Base-by-base conservation (phyloP, 2,329 filamentous ascomycete species). In the Colletotrichum agaves region DNA sequence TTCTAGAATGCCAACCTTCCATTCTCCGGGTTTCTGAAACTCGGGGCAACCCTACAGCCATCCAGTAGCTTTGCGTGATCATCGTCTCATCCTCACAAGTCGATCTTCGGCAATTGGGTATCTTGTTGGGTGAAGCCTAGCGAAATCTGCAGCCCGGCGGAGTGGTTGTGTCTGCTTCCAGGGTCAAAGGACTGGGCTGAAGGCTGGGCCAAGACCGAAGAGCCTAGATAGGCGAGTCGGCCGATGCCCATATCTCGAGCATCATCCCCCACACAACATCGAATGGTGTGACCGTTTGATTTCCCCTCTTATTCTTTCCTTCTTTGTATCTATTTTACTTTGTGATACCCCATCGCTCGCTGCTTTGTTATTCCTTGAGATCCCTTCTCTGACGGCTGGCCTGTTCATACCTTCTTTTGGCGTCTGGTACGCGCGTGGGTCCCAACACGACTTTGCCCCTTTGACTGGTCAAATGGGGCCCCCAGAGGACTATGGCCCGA, bases 401-500 rank as follows among this genome's bases (percentile, higher is more conserved):
- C 61, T 59, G 47, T 68, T 44, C 5, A 17, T 39, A 61, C 17
- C 11, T 31, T 61, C 47, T 55, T 49, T 46, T 19, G 19, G 47
- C 53, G 47, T 35, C 61, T 59, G 59, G 33, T 43, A 55, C 17
- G 21, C 37, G 19, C 17, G 23, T 62, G 27, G 35, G 8, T 21
- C 55, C 35, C 4, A n/a, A 44, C 5, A 15, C 39, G 19, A 49
- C 19, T 17, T 31, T 15, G 15, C 21, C 27, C 19, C 7, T 31
- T 50, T 65, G 33, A 23, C 61, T 59, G 47, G 53, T 59, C 61
- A 68, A 55, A 68, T 68, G 65, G 65, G 37, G 33, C 53, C 7
- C 39, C 61, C 41, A 17, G 66, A 69, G 19, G 55, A 70, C 33
- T 56, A 63, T 39, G 69, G 69, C 37, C 67, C 58, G 49, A 57